These are phyloP conservation scores for Amborella trichopoda DNA, from an alignment of 164 flowering plant genomes.

Conservation along the genomic window DNA sequence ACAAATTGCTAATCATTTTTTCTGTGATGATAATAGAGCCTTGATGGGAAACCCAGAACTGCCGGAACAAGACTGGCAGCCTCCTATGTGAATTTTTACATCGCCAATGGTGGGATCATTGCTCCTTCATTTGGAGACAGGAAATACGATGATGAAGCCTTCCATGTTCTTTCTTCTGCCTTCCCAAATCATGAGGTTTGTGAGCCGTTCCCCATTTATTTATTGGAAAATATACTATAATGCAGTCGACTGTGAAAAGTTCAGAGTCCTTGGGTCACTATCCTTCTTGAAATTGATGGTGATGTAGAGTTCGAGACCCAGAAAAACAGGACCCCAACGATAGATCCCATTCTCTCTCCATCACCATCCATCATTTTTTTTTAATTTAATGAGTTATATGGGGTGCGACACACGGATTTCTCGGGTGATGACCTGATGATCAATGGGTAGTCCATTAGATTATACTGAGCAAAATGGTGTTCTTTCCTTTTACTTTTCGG, in stretches of 20 bases:
- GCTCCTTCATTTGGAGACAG: conserved; percentile 80
- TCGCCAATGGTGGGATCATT: conserved; percentile 84
- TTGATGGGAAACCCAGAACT: conserved; percentile 59
- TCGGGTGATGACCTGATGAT: background rate
- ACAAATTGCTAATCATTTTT: too few relatives aligned
- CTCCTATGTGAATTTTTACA: conserved; percentile 84
- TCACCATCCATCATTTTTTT: too few relatives aligned
- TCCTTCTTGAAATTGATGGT: too few relatives aligned
- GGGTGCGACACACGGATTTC: background rate
- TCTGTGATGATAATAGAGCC: conserved; percentile 37
- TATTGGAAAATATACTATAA: too few relatives aligned
- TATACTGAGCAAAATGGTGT: too few relatives aligned
- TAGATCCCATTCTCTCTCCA: too few relatives aligned
- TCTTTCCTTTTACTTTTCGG: too few relatives aligned
- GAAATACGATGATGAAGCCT: conserved; percentile 80
- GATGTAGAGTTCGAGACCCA: too few relatives aligned
- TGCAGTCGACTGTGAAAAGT: too few relatives aligned
- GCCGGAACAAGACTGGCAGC: conserved; percentile 83
- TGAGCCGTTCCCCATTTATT: background rate
- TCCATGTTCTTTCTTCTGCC: conserved; percentile 49
- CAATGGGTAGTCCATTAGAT: conserved; percentile 1
- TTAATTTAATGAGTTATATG: too few relatives aligned
- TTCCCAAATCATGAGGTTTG: conserved; percentile 64
- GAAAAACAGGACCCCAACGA: too few relatives aligned
- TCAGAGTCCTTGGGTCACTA: too few relatives aligned